Conservation (phyloP, 2,329 filamentous ascomycete species). For the Epichloe baconii region DNA sequence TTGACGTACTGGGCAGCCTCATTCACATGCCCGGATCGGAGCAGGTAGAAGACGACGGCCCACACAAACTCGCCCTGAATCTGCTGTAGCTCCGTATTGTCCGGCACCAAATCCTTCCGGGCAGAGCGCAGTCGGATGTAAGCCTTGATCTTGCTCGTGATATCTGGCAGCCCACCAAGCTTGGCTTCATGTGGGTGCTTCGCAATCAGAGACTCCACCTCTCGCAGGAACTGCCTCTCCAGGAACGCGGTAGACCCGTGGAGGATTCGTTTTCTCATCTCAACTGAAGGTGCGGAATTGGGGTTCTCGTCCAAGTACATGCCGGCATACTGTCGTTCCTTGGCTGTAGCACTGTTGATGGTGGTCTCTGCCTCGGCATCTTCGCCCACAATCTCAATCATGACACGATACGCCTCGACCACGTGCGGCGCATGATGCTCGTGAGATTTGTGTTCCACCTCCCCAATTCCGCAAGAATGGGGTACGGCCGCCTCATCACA, state of each 20-base stretch:
- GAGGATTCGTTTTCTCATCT: constrained; percentile 67
- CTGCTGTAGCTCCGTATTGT: constrained; percentile 68
- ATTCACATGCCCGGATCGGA: constrained; percentile 69
- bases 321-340: constrained; percentile 61
- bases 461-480: constrained; percentile 63
- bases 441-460: constrained; percentile 56
- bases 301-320: constrained; percentile 66
- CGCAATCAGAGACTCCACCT: constrained; percentile 63
- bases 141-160: constrained; percentile 81
- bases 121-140: constrained; percentile 73
- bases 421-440: constrained; percentile 63
- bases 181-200: constrained; percentile 83
- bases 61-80: constrained; percentile 77
- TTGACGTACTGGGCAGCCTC: constrained; percentile 84
- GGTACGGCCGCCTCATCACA: constrained; percentile 51
- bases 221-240: constrained; percentile 66
- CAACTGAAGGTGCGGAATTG: constrained; percentile 49
- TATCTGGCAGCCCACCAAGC: constrained; percentile 76
- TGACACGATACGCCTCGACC: constrained; percentile 68
- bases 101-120: constrained; percentile 72
- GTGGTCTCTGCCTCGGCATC: constrained; percentile 44
- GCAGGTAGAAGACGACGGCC: constrained; percentile 85
- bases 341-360: constrained; percentile 50
- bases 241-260: constrained; percentile 67
- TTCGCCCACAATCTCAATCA: constrained; percentile 69